Evolutionary conservation across 192 early-diverging fungal species (phyloP), one percentile per base, ranked within the genome.

Genomic region (Gryganskiella cystojenkinii): DNA sequence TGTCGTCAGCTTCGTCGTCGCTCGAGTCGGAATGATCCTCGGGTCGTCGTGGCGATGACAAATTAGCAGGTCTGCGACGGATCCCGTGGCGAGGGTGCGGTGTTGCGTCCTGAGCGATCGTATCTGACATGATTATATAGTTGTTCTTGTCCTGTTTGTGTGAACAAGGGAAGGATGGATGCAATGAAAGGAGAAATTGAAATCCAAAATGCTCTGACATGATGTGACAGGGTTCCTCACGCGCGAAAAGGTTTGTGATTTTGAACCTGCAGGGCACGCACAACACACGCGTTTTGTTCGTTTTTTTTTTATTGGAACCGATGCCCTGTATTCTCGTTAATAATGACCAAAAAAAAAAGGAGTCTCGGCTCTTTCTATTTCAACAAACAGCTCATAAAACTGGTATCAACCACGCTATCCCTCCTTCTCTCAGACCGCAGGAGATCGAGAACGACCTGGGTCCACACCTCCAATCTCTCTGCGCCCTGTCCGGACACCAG

Each of bases 401-500:
- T n/a, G n/a, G n/a, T n/a, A 17, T 45, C 19, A 11, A 45, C 19
- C 14, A 19, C 44, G 11, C 19, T 45, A 11, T 17, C 3, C 14
- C 44, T 45, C 11, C 44, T 17, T 45, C 1, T 11, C 44, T 45
- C 11, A 19, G 19, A 0, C 2, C 11, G 13, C 27, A 22, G 58
- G 58, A 30, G 40, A 30, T 25, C 28, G 58, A 1, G 46, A 50
- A 17, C 64, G 64, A 45, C 64, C 64, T 19, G 61, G 70, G 43
- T 71, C 70, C 9, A 64, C 42, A 4, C 70, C 70, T 19, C 72
- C 72, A 27, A 76, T 76, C 60, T 76, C 72, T 9, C 72, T 64
- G 22, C 72, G 72, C 0, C 72, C 72, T n/a, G 53, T 47, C 59
- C 59, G 33, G 11, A 50, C 34, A 15, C 65, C 65, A 9, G 72